Conservation (phyloP, 2,329 filamentous ascomycete genomes). For the Torrubiella hemipterigena region DNA sequence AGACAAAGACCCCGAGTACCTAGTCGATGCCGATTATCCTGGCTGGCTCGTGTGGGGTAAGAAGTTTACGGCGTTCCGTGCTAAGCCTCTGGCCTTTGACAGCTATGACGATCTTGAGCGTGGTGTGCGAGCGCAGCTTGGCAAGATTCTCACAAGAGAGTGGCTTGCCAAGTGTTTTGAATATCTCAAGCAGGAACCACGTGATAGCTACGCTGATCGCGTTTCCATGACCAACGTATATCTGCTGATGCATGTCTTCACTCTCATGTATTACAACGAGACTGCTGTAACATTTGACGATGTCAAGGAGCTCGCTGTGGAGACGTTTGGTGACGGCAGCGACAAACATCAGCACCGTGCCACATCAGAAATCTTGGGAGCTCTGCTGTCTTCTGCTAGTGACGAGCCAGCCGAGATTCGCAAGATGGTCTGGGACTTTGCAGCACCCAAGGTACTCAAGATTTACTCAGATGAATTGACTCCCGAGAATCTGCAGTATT, state of each 20-base stretch:
- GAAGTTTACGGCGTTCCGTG: conserved; percentile 66
- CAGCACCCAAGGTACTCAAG: conserved; percentile 73
- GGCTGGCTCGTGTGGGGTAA: conserved; percentile 97
- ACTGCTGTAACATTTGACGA: conserved; percentile 76
- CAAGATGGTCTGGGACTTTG: conserved; percentile 74
- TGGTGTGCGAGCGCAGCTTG: conserved; percentile 65
- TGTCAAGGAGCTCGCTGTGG: conserved; percentile 65
- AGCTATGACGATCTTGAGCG: conserved; percentile 72
- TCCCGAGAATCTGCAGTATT: conserved; percentile 88
- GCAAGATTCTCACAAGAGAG: conserved; percentile 62
- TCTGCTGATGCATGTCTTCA: conserved; percentile 79
- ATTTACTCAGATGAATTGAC: conserved; percentile 88
- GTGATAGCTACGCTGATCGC: conserved; percentile 67
- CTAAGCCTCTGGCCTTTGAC: conserved; percentile 55
- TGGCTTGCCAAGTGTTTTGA: conserved; percentile 86
- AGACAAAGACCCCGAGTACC: conserved; percentile 60
- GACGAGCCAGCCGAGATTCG: conserved; percentile 67
- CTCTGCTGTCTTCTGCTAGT: conserved; percentile 66
- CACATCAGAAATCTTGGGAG: conserved; percentile 85
- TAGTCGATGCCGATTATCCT: conserved; percentile 82
- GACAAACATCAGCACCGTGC: conserved; percentile 97
- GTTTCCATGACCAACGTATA: conserved; percentile 85
- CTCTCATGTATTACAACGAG: conserved; percentile 71
- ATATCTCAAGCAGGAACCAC: conserved; percentile 91
- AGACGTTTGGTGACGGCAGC: conserved; percentile 80